Percentiles rank a stretch among this genome's conserved stretches.
Evolutionary conservation across 2,329 filamentous ascomycete species (phyloP).

Genomic region (Sclerotinia subarctica): DNA sequence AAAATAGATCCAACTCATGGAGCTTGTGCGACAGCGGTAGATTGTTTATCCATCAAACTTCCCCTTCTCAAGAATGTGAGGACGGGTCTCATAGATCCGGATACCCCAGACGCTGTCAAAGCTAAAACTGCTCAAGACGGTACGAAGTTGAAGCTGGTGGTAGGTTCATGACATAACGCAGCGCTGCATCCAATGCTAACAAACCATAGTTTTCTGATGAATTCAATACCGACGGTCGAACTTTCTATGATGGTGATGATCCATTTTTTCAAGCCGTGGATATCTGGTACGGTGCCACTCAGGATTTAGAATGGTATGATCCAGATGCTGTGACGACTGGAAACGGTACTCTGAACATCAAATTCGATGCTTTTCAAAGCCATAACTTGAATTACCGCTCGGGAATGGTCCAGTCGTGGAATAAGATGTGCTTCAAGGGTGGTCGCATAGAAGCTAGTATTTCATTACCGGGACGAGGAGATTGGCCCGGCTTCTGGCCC

Average conservation of each 20-base stretch:
- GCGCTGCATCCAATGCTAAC: constrained; percentile 16
- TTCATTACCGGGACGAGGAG: constrained; percentile 64
- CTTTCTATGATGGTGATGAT: constrained; percentile 69
- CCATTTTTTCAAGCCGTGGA: constrained; percentile 66
- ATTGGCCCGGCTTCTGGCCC: constrained; percentile 69
- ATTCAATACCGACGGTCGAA: constrained; percentile 64
- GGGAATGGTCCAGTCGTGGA: constrained; percentile 74
- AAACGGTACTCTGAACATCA: constrained; percentile 60
- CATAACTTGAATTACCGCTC: constrained; percentile 66
- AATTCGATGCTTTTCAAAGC: constrained; percentile 62
- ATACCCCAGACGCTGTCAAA: constrained; percentile 58
- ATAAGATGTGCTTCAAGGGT: constrained; percentile 69
- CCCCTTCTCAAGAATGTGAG: constrained; percentile 59
- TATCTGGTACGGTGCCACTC: constrained; percentile 69
- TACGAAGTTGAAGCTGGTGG: constrained; percentile 59
- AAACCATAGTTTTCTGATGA: constrained; percentile 62
- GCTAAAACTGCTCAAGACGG: constrained; percentile 57
- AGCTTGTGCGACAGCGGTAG: constrained; percentile 41
- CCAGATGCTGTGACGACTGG: constrained; percentile 63
- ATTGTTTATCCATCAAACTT: constrained; percentile 39
- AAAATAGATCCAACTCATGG: constrained; percentile 32
- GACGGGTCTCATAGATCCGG: constrained; percentile 60
- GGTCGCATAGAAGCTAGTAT: constrained; percentile 68
- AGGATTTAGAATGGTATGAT: constrained; percentile 70
- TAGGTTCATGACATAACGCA: constrained; percentile 38